Conservation (phyloP, 2,329 filamentous ascomycete genomes). For the Curvularia verruculosa region DNA sequence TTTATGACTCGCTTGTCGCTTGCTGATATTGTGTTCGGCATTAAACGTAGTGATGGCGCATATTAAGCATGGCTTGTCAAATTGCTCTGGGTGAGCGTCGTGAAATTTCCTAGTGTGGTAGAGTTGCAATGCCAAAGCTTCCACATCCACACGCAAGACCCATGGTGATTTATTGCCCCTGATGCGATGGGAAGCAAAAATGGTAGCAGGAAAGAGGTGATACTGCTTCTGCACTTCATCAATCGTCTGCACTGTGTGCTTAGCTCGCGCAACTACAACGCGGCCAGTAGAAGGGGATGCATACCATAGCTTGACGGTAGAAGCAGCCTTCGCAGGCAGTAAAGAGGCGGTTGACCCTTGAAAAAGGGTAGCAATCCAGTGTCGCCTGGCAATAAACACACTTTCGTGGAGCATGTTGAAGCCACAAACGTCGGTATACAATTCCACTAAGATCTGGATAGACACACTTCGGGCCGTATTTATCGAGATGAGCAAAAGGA, state of each 20-base stretch:
- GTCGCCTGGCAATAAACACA: conserved; percentile 37
- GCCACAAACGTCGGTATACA: conserved; percentile 40
- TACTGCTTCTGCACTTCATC: conserved; percentile 39
- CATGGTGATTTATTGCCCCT: conserved; percentile 27
- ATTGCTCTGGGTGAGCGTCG: conserved; percentile 27
- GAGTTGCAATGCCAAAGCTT: conserved; percentile 35
- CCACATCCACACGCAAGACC: conserved; percentile 40
- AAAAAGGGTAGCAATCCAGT: conserved; percentile 37
- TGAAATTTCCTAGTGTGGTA: conserved; percentile 42
- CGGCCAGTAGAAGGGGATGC: neutral
- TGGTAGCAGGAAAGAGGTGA: conserved; percentile 29
- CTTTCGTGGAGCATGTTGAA: conserved; percentile 36
- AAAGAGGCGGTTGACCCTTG: conserved; percentile 23
- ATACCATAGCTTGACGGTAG: conserved; percentile 37
- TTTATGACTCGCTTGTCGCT: neutral
- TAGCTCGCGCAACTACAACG: neutral
- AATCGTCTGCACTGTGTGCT: conserved; percentile 22
- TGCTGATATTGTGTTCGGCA: neutral
- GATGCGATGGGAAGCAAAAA: conserved; percentile 23
- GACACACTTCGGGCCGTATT: conserved; percentile 24
- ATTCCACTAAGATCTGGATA: conserved; percentile 36
- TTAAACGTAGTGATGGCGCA: conserved; percentile 28
- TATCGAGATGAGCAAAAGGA: conserved; percentile 32
- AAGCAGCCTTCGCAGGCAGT: conserved; percentile 38
- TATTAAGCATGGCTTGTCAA: conserved; percentile 32